Evolutionary conservation across 495 filamentous ascomycete species (phyloP), one percentile per base, ranked within the genome.

Genomic region (Xylaria acuta): DNA sequence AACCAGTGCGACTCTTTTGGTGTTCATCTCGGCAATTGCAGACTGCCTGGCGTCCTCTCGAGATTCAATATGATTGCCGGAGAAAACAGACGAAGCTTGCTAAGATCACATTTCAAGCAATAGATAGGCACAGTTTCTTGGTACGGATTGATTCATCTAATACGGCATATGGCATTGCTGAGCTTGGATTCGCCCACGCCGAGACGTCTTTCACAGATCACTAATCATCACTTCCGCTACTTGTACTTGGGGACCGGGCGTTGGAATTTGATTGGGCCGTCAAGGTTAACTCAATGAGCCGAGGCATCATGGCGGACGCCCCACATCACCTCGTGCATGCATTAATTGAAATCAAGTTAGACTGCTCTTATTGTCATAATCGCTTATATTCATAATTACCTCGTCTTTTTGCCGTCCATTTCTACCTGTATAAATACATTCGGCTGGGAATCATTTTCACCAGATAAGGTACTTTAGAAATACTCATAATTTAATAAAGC

Each of bases 1-100:
- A 22, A 94, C 84, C 4, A 95, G 82, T 9, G 92, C 92, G 2
- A 93, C 90, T 45, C 80, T 76, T 43, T 56, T 69, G 49, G 40
- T 65, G 53, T 34, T 51, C 64, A 73, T 73, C 11, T 14, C 11
- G 22, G 49, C 36, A 43, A 16, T 16, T 54, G 45, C 3, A 9
- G 66, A 22, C 41, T 45, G 16, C 14, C 36, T 3, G 14, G 22
- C n/a, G 12, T 49, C 5, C 14, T 45, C 18, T 36, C 4, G n/a
- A 25, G 1, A 30, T 43, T 60, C 11, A 36, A 27, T 53, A 53
- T 53, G 22, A 4, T 30, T 54, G 22, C 1, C 12, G 5, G 1
- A 12, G 14, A 32, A 54, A 54, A 14, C n/a, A 54, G 51, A 16
- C 9, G 18, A 18, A 56, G 27, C 8, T 3, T 5, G 12, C 8